Percentiles rank a stretch among this genome's conserved stretches.
Evolutionary conservation across 495 filamentous ascomycete species (phyloP).

Genomic region (Cudoniella acicularis): DNA sequence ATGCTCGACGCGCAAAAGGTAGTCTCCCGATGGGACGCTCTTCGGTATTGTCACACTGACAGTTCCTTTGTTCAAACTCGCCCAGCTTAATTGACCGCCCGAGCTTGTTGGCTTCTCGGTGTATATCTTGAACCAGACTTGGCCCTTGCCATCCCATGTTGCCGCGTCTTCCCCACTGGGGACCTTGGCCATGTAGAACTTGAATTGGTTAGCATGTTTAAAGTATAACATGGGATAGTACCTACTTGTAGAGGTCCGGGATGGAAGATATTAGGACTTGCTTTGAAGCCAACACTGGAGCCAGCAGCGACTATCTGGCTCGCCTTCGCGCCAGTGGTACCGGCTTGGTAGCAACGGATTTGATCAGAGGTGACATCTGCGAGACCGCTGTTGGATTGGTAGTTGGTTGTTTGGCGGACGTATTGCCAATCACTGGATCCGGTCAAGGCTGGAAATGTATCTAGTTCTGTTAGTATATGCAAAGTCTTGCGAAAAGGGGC

Average conservation of each 20-base stretch:
- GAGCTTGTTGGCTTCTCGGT: constrained; percentile 34
- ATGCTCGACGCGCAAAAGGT: constrained; percentile 57
- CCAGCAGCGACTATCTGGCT: constrained; percentile 43
- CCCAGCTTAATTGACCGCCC: background rate
- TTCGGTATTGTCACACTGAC: constrained; percentile 45
- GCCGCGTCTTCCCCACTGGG: constrained; percentile 36
- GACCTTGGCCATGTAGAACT: constrained; percentile 53
- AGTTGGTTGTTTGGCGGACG: background rate
- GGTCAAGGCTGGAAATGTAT: background rate
- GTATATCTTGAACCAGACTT: constrained; percentile 53
- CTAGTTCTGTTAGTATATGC: no score
- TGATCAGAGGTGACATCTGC: background rate
- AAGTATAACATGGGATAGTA: no score
- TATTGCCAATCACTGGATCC: background rate
- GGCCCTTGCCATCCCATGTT: constrained; percentile 46
- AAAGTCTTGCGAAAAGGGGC: no score
- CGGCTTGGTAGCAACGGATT: background rate
- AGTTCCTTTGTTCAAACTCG: background rate
- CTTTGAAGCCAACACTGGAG: constrained; percentile 43
- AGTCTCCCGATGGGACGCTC: constrained; percentile 51
- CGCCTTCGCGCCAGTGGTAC: background rate
- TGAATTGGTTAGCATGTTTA: no score
- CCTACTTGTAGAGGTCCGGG: constrained; percentile 51
- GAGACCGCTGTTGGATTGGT: background rate
- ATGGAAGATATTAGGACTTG: constrained; percentile 50